Conservation (phyloP, 202 grass and related monocot species). For the Digitaria exilis region DNA sequence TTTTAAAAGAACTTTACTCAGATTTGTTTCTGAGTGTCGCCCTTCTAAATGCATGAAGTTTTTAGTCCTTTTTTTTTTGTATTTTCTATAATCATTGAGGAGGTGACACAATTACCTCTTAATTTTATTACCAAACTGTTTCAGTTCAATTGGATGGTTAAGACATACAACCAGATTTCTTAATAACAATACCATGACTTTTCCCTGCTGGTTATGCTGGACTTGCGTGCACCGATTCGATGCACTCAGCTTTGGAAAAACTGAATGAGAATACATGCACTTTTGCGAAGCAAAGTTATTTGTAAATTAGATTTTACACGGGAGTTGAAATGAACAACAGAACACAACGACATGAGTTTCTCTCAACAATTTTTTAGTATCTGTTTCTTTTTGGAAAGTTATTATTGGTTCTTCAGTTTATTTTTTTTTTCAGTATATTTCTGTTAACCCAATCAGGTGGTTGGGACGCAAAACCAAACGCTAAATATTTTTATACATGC, state of each 20-base stretch:
- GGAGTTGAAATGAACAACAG: not conserved
- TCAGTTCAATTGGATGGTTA: conserved; percentile 14
- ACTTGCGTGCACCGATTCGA: conserved; percentile 7
- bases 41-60: not conserved
- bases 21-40: not conserved
- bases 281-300: not conserved
- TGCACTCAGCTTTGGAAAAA: conserved; percentile 5
- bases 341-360: not conserved
- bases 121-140: conserved; percentile 1
- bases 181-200: not conserved
- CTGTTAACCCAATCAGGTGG: not conserved
- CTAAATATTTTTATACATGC: conserved; percentile 26
- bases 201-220: conserved; percentile 23
- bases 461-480: not conserved
- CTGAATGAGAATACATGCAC: not conserved
- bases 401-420: not conserved
- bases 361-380: not conserved
- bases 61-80: no score
- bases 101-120: conserved; percentile 11
- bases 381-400: not conserved
- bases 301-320: conserved; percentile 17
- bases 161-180: not conserved
- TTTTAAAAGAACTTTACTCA: not conserved
- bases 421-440: conserved; percentile 4
- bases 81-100: not conserved